Conservation (phyloP, 495 filamentous ascomycete genomes). For the Chaetomium fimeti region DNA sequence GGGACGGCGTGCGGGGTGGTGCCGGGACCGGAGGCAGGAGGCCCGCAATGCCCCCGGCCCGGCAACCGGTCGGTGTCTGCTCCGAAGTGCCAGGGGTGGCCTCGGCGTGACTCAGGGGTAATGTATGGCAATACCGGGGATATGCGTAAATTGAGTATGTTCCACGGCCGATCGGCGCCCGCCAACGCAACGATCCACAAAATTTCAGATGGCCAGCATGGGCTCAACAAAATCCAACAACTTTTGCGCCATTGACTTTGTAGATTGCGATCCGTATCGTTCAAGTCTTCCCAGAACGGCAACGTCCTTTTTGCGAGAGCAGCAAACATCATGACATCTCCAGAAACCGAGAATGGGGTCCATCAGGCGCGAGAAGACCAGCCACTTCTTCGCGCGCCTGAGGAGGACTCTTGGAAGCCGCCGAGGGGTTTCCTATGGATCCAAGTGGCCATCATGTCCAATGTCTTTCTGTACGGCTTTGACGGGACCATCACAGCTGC, state of each 20-base stretch:
- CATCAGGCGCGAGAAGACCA: constrained; percentile 23
- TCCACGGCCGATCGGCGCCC: background rate
- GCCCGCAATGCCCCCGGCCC: background rate
- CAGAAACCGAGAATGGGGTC: background rate
- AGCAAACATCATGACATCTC: constrained; percentile 6
- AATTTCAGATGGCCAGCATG: background rate
- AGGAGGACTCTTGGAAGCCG: constrained; percentile 38
- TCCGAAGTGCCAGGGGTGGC: background rate
- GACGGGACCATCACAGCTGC: constrained; percentile 66
- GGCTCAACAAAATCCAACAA: background rate
- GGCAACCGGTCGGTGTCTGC: constrained; percentile 7
- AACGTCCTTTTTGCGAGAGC: background rate
- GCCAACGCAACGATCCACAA: background rate
- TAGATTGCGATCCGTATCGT: background rate
- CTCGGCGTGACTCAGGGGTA: constrained; percentile 20
- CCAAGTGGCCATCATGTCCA: constrained; percentile 59
- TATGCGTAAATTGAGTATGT: constrained; percentile 8
- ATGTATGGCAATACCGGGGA: background rate
- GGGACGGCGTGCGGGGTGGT: background rate
- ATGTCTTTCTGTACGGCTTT: constrained; percentile 65
- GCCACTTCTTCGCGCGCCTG: constrained; percentile 39
- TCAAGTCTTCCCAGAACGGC: background rate
- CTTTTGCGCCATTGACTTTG: background rate
- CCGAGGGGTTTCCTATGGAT: constrained; percentile 47
- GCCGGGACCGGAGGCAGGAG: constrained; percentile 13